Conservation (phyloP, 139 green algal genomes). For the Chlamydomonas urium region DNA sequence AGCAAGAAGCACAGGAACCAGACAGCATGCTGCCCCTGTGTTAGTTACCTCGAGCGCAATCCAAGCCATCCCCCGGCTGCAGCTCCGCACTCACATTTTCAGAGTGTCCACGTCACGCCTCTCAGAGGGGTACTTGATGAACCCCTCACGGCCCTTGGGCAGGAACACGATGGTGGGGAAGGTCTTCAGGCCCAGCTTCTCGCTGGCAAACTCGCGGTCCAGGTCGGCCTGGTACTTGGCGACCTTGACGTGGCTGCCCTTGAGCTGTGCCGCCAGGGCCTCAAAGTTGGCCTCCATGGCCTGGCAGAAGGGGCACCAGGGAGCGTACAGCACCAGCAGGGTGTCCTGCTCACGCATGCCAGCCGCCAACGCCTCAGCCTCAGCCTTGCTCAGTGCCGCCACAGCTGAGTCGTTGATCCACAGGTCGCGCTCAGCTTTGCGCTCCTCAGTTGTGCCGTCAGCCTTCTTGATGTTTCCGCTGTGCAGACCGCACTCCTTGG, state of each 20-base stretch:
- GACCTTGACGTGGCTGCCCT: conserved; percentile 26
- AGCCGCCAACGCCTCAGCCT: conserved; percentile 35
- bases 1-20: neutral
- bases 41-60: neutral
- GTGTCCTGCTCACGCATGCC: conserved; percentile 67
- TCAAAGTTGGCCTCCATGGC: conserved; percentile 19
- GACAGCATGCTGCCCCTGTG: neutral
- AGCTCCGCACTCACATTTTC: conserved; percentile 66
- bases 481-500: conserved; percentile 96
- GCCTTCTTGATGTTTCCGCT: conserved; percentile 76
- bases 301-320: conserved; percentile 95
- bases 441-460: conserved; percentile 40
- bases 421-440: conserved; percentile 58
- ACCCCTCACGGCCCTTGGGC: conserved; percentile 44
- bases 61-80: neutral
- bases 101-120: conserved; percentile 77
- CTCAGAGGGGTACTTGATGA: conserved; percentile 81
- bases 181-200: conserved; percentile 76
- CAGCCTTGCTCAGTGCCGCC: conserved; percentile 11
- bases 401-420: conserved; percentile 37
- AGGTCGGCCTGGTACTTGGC: conserved; percentile 83
- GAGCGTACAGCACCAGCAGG: conserved; percentile 88
- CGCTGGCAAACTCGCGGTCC: conserved; percentile 69
- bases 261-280: conserved; percentile 1
- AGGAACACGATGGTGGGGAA: conserved; percentile 90